A percentile compares a stretch with the other conserved stretches of the same genome.
phyloP scores from a whole-genome alignment of 768 basidiomycete genomes.

The Aureoboletus auriporus region DNA sequence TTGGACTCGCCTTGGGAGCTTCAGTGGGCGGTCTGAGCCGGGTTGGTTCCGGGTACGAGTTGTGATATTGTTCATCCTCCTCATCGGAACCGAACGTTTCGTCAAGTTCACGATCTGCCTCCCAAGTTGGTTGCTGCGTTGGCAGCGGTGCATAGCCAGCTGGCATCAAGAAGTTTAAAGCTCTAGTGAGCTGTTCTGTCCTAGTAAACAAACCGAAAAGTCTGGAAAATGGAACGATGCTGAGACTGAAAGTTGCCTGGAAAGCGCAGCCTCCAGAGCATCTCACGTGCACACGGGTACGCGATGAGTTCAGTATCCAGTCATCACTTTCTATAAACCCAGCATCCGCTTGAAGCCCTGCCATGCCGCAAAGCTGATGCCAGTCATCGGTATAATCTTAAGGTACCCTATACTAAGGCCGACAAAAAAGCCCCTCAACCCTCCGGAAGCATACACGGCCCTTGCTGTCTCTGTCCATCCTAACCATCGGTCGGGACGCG shows the following conservation, averaged over 20 bases:
- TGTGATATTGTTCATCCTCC: constrained; percentile 29
- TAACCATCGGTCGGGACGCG: constrained; percentile 71
- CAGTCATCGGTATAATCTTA: constrained; percentile 95
- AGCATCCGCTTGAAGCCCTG: constrained; percentile 40
- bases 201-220: not conserved
- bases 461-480: constrained; percentile 74
- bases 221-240: no score
- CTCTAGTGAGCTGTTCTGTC: no score
- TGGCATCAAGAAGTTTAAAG: constrained; percentile 33
- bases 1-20: constrained; percentile 6
- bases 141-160: constrained; percentile 51
- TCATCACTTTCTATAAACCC: constrained; percentile 20
- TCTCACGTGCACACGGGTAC: no score
- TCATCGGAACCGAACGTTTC: constrained; percentile 70
- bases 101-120: constrained; percentile 60
- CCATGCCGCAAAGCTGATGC: constrained; percentile 91
- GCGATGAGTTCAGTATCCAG: no score
- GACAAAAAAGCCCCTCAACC: constrained; percentile 87
- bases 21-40: constrained; percentile 19
- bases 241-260: no score
- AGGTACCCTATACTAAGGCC: constrained; percentile 89
- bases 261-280: not conserved
- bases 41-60: constrained; percentile 30
- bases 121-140: constrained; percentile 42
- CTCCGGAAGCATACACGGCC: constrained; percentile 60